Evolutionary conservation across 257 asterid species (phyloP).

Genomic region (Rhazya stricta): DNA sequence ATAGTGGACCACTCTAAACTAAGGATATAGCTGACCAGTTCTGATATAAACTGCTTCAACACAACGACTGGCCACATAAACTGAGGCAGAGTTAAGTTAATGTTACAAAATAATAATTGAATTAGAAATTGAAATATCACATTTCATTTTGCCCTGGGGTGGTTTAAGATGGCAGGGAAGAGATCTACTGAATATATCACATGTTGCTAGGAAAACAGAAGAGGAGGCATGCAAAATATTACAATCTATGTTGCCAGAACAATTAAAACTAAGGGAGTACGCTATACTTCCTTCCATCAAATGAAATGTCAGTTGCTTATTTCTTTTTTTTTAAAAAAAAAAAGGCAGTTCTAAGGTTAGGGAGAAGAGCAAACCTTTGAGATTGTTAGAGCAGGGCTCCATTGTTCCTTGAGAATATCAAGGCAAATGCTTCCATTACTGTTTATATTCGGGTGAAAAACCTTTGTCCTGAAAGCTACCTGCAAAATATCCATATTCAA

Average conservation of each 20-base stretch:
- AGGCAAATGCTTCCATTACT: constrained; percentile 44
- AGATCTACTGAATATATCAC: not conserved
- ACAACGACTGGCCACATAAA: not conserved
- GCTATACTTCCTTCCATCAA: not conserved
- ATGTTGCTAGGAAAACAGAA: not conserved
- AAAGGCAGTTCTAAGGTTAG: not conserved
- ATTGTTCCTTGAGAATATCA: constrained; percentile 40
- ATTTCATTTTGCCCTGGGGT: not conserved
- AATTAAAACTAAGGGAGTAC: not conserved
- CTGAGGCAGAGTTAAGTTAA: not conserved
- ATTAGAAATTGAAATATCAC: not conserved
- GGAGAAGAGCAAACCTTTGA: constrained; percentile 27
- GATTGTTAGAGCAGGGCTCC: constrained; percentile 49
- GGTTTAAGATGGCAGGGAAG: too few species aligned
- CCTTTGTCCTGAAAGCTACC: constrained; percentile 46
- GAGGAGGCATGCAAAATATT: not conserved
- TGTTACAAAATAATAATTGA: not conserved
- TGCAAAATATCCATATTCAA: constrained; percentile 15
- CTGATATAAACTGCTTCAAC: not conserved
- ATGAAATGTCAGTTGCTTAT: too few species aligned
- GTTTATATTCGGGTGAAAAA: constrained; percentile 41
- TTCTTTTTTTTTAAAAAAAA: too few species aligned
- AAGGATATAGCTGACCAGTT: not conserved
- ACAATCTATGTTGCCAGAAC: not conserved
- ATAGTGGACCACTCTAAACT: not conserved